phyloP scores from a whole-genome alignment of 1,284 basidiomycete genomes.

The Schizopora paradoxa region DNA sequence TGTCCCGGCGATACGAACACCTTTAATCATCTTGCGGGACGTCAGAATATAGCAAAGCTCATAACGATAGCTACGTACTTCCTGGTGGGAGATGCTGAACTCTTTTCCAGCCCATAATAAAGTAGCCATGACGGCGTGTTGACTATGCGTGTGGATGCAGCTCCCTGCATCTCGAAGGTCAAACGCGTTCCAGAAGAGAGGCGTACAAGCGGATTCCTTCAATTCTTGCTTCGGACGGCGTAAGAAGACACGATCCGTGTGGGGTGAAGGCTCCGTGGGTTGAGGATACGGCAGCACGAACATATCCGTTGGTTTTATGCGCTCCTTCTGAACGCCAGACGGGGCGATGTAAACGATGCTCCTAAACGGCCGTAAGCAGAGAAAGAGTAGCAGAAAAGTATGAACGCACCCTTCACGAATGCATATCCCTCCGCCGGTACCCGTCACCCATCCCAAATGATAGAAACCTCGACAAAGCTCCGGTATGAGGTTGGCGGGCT shows the following conservation, averaged over 20 bases:
- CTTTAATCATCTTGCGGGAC: conserved; percentile 75
- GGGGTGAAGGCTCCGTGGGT: conserved; percentile 47
- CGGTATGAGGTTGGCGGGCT: conserved; percentile 53
- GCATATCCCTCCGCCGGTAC: conserved; percentile 55
- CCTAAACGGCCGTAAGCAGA: neutral
- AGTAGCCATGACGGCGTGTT: conserved; percentile 83
- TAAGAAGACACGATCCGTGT: conserved; percentile 66
- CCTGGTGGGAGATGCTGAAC: conserved; percentile 79
- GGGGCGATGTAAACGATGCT: conserved; percentile 72
- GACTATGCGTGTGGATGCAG: conserved; percentile 85
- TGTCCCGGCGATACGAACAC: conserved; percentile 70
- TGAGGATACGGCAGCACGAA: conserved; percentile 82
- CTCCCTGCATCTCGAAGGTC: conserved; percentile 70
- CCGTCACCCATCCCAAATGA: conserved; percentile 54
- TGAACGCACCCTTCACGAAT: conserved; percentile 61
- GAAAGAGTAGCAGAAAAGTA: neutral
- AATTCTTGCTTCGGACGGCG: conserved; percentile 62
- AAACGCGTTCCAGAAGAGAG: conserved; percentile 90
- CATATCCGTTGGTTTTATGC: conserved; percentile 73
- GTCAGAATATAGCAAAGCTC: neutral
- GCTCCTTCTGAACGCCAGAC: conserved; percentile 84
- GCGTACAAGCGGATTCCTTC: conserved; percentile 80
- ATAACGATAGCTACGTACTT: conserved; percentile 21
- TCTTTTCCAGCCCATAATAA: conserved; percentile 63
- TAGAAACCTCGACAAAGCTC: conserved; percentile 38